Evolutionary conservation across 345 rosid genomes (phyloP), one percentile per base, ranked within the genome.

Genomic region (Hibiscus mutabilis): DNA sequence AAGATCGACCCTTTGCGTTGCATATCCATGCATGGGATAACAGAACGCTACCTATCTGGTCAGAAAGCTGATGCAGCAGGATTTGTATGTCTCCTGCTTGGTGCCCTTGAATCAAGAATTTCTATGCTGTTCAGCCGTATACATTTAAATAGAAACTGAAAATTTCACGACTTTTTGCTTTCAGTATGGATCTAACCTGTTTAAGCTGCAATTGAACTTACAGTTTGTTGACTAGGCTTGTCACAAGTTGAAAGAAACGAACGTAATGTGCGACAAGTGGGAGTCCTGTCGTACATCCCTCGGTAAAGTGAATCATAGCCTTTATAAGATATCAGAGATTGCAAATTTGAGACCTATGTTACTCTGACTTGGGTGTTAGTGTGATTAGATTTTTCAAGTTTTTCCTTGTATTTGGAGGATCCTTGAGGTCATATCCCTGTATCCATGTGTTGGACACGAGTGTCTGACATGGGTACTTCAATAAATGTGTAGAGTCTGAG

Each of bases 151-250:
- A 46, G 69, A 55, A 67, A 75, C 66, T 55, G 27, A 63, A 56
- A 56, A 35, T 42, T 40, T 66, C 19, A 19, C 55, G 57, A 19
- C 60, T 53, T 31, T 35, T 35, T 51, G 19, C 49, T 42, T 70
- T 76, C 19, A 60, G 59, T 51, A 33, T 31, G 70, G 60, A 69
- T 27, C 68, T 77, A 24, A 63, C 69, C 67, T 33, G 19, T 79
- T 77, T 73, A 70, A 60, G 55, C 69, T 65, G 70, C 47, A 27
- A 67, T 31, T 71, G 12, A 22, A 22, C 33, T 44, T 84, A 82
- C 91, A 92, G 99, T 95, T 90, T 81, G 92, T 95, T 72, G 99
- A 95, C 76, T 97, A 90, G 84, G 99, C 99, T 72, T 95, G 98
- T 84, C 93, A 88, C 97, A 88, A 74, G 91, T 93, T 68, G 98